Base-by-base conservation (phyloP, 1,284 basidiomycete genomes). In the Tausonia pullulans region DNA sequence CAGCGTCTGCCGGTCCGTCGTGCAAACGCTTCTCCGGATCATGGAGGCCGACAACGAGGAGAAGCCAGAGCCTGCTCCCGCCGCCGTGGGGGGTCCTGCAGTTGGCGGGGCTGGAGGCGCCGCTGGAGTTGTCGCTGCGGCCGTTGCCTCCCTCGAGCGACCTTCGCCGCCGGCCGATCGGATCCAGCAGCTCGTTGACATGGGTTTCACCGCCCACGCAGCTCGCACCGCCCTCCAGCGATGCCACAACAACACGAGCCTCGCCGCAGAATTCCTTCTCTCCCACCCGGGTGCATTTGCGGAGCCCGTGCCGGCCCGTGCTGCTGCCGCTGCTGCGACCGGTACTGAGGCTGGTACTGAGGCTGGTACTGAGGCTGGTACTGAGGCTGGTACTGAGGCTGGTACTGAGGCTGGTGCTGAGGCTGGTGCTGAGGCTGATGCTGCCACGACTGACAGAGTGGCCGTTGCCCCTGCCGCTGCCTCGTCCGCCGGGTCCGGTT, bases 121-220 rank as follows among this genome's bases (percentile, higher is more conserved):
- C 70, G 43, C 51, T 14, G 81, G 43, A 79, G 81, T 27, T 61
- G 53, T 51, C 40, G 58, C 58, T 6, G 43, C 56, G 58, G 48
- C 64, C 16, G 51, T n/a, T 52, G 16, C 64, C 16, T n/a, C 60
- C 39, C n/a, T 63, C 43, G 14, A 44, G 51, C 61, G 67, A 43
- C 68, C 66, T 5, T 60, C 66, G 3, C 68, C 66, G 2, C 39
- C 68, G 3, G 84, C 87, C 0, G 88, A 90, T 71, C 87, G 90
- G 71, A 81, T 97, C 57, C 82, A 84, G 59, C 87, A 91, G 71
- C 80, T 98, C 59, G 86, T 85, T 14, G 95, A 98, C 70, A 98
- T 99, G 96, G 96, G 96, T 60, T 99, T 98, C 78, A 84, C 88
- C 41, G 84, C 90, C 8, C 82, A 83, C 52, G 88, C 90, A 4